Conservation (phyloP, 768 basidiomycete genomes). For the Leucocoprinus leucothites region DNA sequence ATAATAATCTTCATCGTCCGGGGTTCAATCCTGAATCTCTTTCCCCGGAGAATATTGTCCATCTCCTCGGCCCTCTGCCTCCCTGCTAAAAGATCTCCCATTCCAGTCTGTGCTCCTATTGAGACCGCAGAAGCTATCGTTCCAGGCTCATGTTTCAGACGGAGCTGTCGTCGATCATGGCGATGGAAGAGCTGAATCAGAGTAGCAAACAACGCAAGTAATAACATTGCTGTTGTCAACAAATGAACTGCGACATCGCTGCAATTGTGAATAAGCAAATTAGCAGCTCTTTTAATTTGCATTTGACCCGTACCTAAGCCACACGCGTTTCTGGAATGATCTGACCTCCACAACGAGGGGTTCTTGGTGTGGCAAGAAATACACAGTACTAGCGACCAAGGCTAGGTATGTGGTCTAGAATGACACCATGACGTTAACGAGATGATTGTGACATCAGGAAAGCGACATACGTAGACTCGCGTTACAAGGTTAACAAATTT, state of each 20-base stretch:
- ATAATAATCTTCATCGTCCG: conserved; percentile 49
- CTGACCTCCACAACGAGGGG: conserved; percentile 38
- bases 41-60: conserved; percentile 35
- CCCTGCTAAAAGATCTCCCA: conserved; percentile 42
- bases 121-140: conserved; percentile 57
- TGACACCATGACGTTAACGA: not conserved
- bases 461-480: conserved; percentile 45
- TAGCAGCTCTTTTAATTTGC: not conserved
- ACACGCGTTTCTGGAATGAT: conserved; percentile 44
- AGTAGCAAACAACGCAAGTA: conserved; percentile 40
- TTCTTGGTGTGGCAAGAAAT: conserved; percentile 38
- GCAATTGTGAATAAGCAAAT: not conserved
- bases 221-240: conserved; percentile 36
- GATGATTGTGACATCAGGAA: too few relatives aligned
- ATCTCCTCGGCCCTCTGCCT: conserved; percentile 39
- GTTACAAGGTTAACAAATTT: conserved; percentile 35
- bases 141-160: conserved; percentile 45
- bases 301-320: conserved; percentile 36
- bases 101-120: conserved; percentile 48
- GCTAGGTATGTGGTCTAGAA: conserved; percentile 43
- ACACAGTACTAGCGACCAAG: conserved; percentile 48
- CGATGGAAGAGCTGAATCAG: conserved; percentile 48
- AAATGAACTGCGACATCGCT: conserved; percentile 44
- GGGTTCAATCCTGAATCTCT: conserved; percentile 50
- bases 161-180: conserved; percentile 38